Evolutionary conservation across 768 basidiomycete species (phyloP).

Genomic region (Lenzites betulinus): DNA sequence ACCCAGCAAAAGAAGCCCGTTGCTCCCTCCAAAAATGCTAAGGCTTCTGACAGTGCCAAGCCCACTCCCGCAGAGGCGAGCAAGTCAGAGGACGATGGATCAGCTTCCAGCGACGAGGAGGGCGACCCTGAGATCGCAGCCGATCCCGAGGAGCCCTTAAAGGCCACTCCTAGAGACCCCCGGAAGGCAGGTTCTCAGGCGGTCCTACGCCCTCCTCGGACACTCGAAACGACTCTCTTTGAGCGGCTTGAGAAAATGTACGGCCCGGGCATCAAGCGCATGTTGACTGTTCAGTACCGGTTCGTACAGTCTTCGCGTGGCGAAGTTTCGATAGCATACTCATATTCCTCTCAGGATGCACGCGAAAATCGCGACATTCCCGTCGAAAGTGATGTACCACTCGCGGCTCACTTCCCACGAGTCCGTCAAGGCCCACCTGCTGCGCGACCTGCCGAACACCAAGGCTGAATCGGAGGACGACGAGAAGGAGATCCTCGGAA

Average conservation of each 20-base stretch:
- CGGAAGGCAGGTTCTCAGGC: conserved; percentile 10
- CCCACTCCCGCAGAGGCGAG: not conserved
- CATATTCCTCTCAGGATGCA: conserved; percentile 71
- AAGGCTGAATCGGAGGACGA: conserved; percentile 60
- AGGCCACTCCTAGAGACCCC: conserved; percentile 5
- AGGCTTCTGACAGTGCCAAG: too few species aligned
- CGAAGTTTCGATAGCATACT: not conserved
- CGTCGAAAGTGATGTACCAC: conserved; percentile 79
- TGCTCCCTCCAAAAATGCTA: not conserved
- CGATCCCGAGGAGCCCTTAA: conserved; percentile 1
- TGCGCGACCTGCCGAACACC: conserved; percentile 67
- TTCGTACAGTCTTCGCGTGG: conserved; percentile 31
- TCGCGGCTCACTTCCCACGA: conserved; percentile 68
- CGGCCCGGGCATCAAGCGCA: conserved; percentile 76
- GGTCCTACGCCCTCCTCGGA: conserved; percentile 59
- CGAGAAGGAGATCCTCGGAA: conserved; percentile 68
- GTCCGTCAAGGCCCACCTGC: conserved; percentile 70
- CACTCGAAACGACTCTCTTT: conserved; percentile 88
- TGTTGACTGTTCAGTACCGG: conserved; percentile 92
- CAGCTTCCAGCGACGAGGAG: conserved; percentile 8
- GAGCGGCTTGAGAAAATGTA: conserved; percentile 91
- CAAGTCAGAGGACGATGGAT: not conserved
- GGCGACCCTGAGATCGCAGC: conserved; percentile 8
- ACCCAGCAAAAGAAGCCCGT: not conserved
- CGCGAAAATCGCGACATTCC: conserved; percentile 79